These are phyloP conservation scores for Coniochaeta pulveracea DNA, from an alignment of 2,329 filamentous ascomycete species.

Conservation along the genomic window DNA sequence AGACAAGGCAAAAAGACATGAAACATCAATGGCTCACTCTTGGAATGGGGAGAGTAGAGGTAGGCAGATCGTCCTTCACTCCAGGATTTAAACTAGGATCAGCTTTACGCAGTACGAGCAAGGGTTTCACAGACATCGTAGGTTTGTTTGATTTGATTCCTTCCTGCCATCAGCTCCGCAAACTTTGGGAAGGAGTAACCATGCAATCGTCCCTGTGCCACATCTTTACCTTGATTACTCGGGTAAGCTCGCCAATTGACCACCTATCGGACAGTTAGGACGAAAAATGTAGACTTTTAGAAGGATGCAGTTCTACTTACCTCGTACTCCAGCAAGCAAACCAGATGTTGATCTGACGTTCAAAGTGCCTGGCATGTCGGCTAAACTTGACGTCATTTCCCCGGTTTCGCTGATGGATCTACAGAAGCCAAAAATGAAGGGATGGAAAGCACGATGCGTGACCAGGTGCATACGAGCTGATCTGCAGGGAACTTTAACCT, in stretches of 20 bases:
- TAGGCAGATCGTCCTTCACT: not conserved
- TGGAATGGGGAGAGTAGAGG: no score
- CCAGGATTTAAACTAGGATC: conserved; percentile 1
- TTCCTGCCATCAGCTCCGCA: no score
- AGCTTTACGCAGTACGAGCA: no score
- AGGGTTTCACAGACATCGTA: no score
- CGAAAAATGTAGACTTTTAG: not conserved
- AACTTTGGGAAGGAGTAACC: no score
- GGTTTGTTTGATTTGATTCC: no score
- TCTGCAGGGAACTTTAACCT: no score
- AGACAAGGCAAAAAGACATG: not conserved
- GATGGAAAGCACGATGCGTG: conserved; percentile 2
- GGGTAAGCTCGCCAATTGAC: no score
- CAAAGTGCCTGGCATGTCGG: not conserved
- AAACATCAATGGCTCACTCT: conserved; percentile 2
- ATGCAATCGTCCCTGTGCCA: not conserved
- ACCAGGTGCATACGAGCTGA: conserved; percentile 1
- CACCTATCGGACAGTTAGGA: not conserved
- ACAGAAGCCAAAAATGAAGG: not conserved
- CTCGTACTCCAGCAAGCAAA: not conserved
- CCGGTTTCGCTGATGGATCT: conserved; percentile 1
- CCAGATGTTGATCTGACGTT: not conserved
- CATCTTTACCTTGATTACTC: not conserved
- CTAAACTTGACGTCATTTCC: conserved; percentile 3
- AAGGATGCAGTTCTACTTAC: not conserved